Base-by-base conservation (phyloP, 805 yeast genomes). In the Phaffomyces antillensis region DNA sequence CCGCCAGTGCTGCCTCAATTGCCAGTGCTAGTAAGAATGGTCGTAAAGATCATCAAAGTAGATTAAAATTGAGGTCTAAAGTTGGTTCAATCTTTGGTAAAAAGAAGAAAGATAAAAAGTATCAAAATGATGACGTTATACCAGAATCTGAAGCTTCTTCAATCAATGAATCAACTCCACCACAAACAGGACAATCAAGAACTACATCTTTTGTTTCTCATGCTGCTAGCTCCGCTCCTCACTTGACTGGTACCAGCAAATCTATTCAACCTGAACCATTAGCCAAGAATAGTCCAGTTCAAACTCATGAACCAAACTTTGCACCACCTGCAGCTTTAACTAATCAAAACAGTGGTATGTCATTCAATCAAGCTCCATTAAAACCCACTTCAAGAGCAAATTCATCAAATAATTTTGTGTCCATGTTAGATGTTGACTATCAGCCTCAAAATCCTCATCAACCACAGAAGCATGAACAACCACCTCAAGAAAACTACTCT, bases 11-110 rank as follows among this genome's bases (percentile, higher is more conserved):
- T 16, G 39, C 47, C 24, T 39, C 41, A 26, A 36, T 40, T 3
- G 43, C 63, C 7, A 31, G 17, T 17, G 52, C 51, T 37, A 45
- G 37, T 5, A 39, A 50, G 28, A 24, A 49, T 34, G 47, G 37
- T 15, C 37, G 33, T 8, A 37, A 38, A 35, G 59, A 59, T 39
- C 52, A 56, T 30, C 62, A 60, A 41, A 64, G 64, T 46, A 55
- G 62, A 42, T 62, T 62, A 39, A 73, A 71, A 39, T 62, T 86
- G 54, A 78, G 77, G 62, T 83, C 89, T 7, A 79, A 69, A 56
- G 83, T 86, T 45, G 95, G 95, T 10, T 82, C 93, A 1, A 76
- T 86, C 50, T 79, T 86, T 55, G 81, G 84, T 38, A 75, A 79
- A 51, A 81, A 77, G 61, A 79, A 77, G 55, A 69, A 71, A 49